Evolutionary conservation across 148 eudicot species (phyloP).

Genomic region (Vaccinium macrocarpon): DNA sequence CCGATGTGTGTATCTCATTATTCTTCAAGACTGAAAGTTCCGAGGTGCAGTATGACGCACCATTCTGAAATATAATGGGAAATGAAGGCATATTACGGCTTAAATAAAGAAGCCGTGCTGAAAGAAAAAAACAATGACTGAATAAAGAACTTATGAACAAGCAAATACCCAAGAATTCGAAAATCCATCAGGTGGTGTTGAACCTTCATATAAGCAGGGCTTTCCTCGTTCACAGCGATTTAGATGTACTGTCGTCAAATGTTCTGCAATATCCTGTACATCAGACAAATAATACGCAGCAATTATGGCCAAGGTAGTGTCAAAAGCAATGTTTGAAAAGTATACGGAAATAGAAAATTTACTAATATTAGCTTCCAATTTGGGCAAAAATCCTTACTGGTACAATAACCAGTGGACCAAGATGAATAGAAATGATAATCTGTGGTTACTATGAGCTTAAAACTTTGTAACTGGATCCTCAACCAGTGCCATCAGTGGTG

Average conservation of each 20-base stretch:
- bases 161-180: constrained; percentile 82
- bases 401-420: neutral
- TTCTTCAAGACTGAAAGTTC: constrained; percentile 82
- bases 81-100: neutral
- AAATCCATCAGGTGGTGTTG: constrained; percentile 86
- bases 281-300: neutral
- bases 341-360: neutral
- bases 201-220: constrained; percentile 92
- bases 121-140: neutral
- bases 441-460: neutral
- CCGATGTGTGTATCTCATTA: constrained; percentile 85
- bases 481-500: neutral
- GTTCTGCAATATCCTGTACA: constrained; percentile 94
- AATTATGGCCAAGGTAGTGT: neutral
- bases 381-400: neutral
- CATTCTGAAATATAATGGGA: constrained; percentile 47
- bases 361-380: neutral
- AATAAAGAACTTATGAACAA: neutral
- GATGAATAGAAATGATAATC: neutral
- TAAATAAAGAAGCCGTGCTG: neutral
- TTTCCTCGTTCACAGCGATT: constrained; percentile 93
- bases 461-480: neutral
- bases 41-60: constrained; percentile 70
- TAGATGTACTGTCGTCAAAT: constrained; percentile 80
- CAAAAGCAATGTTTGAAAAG: neutral